These are phyloP conservation scores for Penicillium brevicompactum DNA, from an alignment of 2,329 filamentous ascomycete species.

Conservation along the genomic window DNA sequence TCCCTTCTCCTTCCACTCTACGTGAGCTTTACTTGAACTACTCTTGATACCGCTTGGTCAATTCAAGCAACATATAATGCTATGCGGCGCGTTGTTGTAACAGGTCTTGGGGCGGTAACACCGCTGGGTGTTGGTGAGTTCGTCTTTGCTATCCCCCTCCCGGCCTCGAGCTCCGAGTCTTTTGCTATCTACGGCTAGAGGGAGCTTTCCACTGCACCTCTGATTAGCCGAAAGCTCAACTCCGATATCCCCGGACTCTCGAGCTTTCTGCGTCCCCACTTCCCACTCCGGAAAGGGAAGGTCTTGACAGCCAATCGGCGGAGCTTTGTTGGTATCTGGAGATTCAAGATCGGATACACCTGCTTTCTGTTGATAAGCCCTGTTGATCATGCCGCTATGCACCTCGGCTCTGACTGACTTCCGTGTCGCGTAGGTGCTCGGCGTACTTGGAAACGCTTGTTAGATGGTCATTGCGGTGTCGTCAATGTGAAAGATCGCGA, in stretches of 20 bases:
- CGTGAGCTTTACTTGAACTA: background rate
- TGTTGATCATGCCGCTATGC: background rate
- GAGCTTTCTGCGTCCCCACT: slow-evolving; percentile 28
- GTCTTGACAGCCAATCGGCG: slow-evolving; percentile 28
- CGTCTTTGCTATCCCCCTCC: slow-evolving; percentile 13
- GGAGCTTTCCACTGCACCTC: background rate
- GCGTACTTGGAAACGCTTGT: slow-evolving; percentile 76
- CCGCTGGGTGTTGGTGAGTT: slow-evolving; percentile 73
- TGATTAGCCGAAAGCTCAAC: background rate
- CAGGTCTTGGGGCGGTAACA: slow-evolving; percentile 78
- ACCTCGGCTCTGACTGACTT: background rate
- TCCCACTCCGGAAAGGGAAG: slow-evolving; percentile 32
- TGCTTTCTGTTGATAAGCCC: background rate
- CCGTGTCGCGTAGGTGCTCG: slow-evolving; percentile 58
- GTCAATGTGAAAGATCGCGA: slow-evolving; percentile 68
- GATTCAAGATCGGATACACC: slow-evolving; percentile 1
- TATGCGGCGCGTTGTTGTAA: slow-evolving; percentile 74
- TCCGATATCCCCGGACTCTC: slow-evolving; percentile 11
- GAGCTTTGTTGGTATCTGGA: background rate
- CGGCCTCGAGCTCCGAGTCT: background rate
- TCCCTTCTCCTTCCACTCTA: slow-evolving; percentile 4
- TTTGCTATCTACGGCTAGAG: background rate
- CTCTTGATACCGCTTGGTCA: background rate
- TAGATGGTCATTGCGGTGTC: slow-evolving; percentile 80
- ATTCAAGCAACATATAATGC: slow-evolving; percentile 21